Percentiles rank a stretch among this genome's conserved stretches.
phyloP scores from a whole-genome alignment of 148 eudicot genomes.

The Euryodendron excelsum region DNA sequence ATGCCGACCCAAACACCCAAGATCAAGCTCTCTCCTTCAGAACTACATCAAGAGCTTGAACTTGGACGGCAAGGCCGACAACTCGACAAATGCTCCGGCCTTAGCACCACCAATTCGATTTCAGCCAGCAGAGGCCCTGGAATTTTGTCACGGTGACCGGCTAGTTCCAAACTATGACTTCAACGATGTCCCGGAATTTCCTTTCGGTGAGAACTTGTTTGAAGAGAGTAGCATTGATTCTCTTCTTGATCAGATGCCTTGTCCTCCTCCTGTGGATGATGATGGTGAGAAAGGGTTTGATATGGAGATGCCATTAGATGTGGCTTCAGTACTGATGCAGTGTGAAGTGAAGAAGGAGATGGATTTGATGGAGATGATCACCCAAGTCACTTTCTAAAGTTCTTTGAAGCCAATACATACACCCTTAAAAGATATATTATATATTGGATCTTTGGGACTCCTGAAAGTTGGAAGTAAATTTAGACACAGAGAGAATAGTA shows the following conservation, averaged over 20 bases:
- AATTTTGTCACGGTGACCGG: conserved; percentile 17
- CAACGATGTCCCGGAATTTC: conserved; percentile 42
- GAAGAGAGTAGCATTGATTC: conserved; percentile 45
- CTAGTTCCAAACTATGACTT: conserved; percentile 37
- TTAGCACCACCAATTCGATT: not conserved
- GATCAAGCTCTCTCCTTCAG: conserved; percentile 56
- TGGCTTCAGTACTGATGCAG: conserved; percentile 26
- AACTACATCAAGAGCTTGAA: conserved; percentile 68
- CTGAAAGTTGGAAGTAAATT: not conserved
- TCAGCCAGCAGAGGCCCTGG: not conserved
- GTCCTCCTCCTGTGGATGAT: conserved; percentile 1
- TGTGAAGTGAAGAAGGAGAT: conserved; percentile 49
- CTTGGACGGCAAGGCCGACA: conserved; percentile 29
- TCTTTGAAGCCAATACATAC: not conserved
- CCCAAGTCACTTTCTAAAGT: conserved; percentile 40
- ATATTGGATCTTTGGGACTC: not conserved
- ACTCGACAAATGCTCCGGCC: not conserved
- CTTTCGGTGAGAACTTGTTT: conserved; percentile 39
- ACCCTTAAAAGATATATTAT: not conserved
- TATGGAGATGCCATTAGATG: conserved; percentile 14
- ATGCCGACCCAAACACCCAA: conserved; percentile 56
- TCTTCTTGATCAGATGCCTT: conserved; percentile 37
- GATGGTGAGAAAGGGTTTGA: conserved; percentile 17
- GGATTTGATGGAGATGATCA: conserved; percentile 63
- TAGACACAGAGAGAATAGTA: not conserved